Evolutionary conservation across 192 early-diverging fungal genomes (phyloP).

Genomic region (Backusella westeae): DNA sequence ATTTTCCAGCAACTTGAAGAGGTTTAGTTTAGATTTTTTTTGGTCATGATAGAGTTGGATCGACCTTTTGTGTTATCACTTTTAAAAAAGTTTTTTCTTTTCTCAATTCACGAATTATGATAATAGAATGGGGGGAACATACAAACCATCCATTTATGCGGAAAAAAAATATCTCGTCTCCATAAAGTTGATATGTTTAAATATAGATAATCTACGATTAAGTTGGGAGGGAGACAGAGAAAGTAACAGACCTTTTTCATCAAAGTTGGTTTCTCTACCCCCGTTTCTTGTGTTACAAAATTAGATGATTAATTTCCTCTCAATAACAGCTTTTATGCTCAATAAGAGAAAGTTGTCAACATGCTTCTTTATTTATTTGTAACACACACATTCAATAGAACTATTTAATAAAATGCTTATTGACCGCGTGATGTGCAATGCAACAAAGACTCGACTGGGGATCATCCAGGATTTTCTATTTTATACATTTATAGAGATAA

Average conservation of each 20-base stretch:
- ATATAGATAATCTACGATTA: not conserved
- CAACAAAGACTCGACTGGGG: not conserved
- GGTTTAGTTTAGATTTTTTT: no score
- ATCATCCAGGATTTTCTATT: not conserved
- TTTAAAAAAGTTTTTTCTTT: not conserved
- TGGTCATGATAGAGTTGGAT: no score
- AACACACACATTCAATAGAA: not conserved
- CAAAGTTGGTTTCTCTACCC: not conserved
- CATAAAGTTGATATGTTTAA: not conserved
- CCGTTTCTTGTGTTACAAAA: no score
- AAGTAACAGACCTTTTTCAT: not conserved
- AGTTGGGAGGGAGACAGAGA: not conserved
- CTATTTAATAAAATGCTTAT: slow-evolving; percentile 4
- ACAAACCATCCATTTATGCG: not conserved
- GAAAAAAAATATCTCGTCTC: not conserved
- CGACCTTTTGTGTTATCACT: not conserved
- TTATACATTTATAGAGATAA: not conserved
- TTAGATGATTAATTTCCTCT: no score
- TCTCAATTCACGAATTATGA: not conserved
- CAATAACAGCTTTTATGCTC: not conserved
- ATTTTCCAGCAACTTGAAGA: not conserved
- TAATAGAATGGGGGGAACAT: not conserved
- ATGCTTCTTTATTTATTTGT: not conserved
- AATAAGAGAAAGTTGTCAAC: not conserved
- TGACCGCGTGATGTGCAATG: slow-evolving; percentile 1